A percentile compares a stretch with the other conserved stretches of the same genome.
These are phyloP conservation scores for Talaromyces stipitatus DNA, from an alignment of 495 filamentous ascomycete genomes.

Conservation along the genomic window DNA sequence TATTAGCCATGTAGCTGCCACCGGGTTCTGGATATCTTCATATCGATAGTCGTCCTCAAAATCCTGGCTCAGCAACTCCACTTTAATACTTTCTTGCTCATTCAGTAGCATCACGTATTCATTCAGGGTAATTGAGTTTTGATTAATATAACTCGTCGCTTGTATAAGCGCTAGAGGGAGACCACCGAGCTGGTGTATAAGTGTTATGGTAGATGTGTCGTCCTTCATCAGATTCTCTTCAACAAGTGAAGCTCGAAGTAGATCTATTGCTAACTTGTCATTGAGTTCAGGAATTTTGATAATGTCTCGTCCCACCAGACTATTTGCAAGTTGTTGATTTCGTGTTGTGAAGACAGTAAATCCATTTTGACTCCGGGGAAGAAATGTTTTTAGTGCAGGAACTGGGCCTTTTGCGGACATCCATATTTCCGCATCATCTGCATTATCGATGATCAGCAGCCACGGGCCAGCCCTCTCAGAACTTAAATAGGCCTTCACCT, in stretches of 20 bases:
- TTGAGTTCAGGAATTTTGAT: conserved; percentile 16
- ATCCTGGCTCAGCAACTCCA: conserved; percentile 28
- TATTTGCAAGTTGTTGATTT: conserved; percentile 15
- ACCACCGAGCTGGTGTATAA: conserved; percentile 28
- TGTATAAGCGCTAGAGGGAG: conserved; percentile 43
- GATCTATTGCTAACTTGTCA: conserved; percentile 8
- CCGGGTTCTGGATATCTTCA: conserved; percentile 23
- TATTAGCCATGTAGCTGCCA: conserved; percentile 38
- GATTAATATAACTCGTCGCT: conserved; percentile 40
- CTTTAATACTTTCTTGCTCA: conserved; percentile 19
- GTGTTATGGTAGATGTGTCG: conserved; percentile 9
- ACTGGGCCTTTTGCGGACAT: background rate
- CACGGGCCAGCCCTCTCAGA: conserved; percentile 14
- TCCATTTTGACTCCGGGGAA: conserved; percentile 34
- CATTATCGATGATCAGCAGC: conserved; percentile 32
- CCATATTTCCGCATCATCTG: conserved; percentile 21
- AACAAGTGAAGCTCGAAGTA: conserved; percentile 12
- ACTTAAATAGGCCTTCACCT: conserved; percentile 20
- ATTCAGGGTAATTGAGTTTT: conserved; percentile 18
- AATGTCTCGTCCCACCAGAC: conserved; percentile 11
- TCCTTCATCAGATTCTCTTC: conserved; percentile 13
- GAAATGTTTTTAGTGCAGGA: conserved; percentile 17
- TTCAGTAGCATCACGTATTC: conserved; percentile 23
- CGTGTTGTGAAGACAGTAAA: conserved; percentile 23
- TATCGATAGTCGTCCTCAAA: conserved; percentile 33